These are phyloP conservation scores for Leptosphaerulina australis DNA, from an alignment of 2,329 filamentous ascomycete species.

Conservation along the genomic window DNA sequence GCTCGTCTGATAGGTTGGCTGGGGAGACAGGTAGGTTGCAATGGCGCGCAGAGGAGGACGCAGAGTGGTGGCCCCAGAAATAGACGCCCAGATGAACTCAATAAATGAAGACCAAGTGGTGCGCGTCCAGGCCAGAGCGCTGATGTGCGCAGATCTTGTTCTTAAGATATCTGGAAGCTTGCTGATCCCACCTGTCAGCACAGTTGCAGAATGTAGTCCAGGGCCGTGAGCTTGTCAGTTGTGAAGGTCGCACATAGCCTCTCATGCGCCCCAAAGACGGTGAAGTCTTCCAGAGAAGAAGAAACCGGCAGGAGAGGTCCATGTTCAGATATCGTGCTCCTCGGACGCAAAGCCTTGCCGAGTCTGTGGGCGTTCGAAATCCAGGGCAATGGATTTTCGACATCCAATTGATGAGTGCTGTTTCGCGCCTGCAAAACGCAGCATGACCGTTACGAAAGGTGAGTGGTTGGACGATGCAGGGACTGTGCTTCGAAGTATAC, in stretches of 20 bases:
- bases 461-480: constrained; percentile 34
- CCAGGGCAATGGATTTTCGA: constrained; percentile 23
- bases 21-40: constrained; percentile 39
- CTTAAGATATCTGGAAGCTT: constrained; percentile 35
- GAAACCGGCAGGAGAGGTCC: constrained; percentile 19
- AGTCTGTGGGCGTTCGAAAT: constrained; percentile 26
- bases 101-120: constrained; percentile 38
- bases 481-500: constrained; percentile 28
- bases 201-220: constrained; percentile 8
- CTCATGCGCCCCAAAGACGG: constrained; percentile 23
- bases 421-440: constrained; percentile 41
- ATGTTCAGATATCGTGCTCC: constrained; percentile 28
- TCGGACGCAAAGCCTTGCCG: constrained; percentile 26
- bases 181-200: constrained; percentile 35
- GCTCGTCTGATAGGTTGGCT: constrained; percentile 42
- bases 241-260: constrained; percentile 25
- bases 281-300: constrained; percentile 20
- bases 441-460: constrained; percentile 31
- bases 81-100: constrained; percentile 50
- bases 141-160: constrained; percentile 35
- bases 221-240: constrained; percentile 23
- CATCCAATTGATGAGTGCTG: constrained; percentile 36
- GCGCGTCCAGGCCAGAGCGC: constrained; percentile 40
- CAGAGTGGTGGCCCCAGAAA: constrained; percentile 45
- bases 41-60: constrained; percentile 38